phyloP scores from a whole-genome alignment of 169 alveolate species.

The Plasmodium relictum region DNA sequence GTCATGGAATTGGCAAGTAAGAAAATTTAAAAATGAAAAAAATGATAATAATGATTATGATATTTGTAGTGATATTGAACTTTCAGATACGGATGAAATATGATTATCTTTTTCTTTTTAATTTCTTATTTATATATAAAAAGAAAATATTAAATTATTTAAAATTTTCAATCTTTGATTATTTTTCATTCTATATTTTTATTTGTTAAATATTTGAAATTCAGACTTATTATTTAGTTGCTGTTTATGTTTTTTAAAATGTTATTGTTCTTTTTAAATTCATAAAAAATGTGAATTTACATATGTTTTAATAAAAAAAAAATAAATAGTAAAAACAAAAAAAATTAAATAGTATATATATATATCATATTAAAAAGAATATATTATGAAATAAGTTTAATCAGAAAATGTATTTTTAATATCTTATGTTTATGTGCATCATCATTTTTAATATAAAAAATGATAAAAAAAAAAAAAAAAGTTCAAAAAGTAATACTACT shows the following conservation, averaged over 20 bases:
- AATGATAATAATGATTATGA: conserved; percentile 31
- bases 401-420: conserved; percentile 14
- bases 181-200: neutral
- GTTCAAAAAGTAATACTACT: neutral
- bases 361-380: conserved; percentile 6
- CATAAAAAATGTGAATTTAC: conserved; percentile 6
- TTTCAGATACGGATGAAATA: conserved; percentile 23
- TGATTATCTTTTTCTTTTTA: neutral
- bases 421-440: conserved; percentile 20
- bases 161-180: neutral
- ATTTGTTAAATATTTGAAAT: conserved; percentile 52
- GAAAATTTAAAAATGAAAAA: conserved; percentile 71
- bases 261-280: conserved; percentile 10
- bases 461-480: neutral
- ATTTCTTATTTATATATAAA: neutral
- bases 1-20: conserved; percentile 88
- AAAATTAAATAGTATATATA: neutral
- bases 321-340: neutral
- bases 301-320: neutral
- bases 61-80: conserved; percentile 73
- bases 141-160: neutral
- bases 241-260: conserved; percentile 15
- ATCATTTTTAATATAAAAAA: conserved; percentile 33
- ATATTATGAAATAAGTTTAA: conserved; percentile 6
- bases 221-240: conserved; percentile 46